A percentile compares a stretch with the other conserved stretches of the same genome.
phyloP scores from a whole-genome alignment of 2,329 filamentous ascomycete genomes.

The Epicoccum nigrum region DNA sequence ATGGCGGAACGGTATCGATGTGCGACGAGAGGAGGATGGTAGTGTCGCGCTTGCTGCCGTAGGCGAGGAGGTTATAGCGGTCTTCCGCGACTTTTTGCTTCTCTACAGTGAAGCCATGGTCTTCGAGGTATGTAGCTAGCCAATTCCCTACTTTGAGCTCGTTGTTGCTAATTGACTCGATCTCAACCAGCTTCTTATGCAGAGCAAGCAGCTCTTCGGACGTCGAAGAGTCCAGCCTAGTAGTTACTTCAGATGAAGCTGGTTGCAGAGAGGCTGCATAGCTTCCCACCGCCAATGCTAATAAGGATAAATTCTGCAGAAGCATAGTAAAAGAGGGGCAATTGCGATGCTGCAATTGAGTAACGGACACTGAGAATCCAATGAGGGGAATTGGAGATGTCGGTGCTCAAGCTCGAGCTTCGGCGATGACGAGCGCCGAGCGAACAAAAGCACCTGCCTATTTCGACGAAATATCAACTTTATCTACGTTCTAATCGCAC shows the following conservation, averaged over 20 bases:
- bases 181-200: constrained; percentile 76
- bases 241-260: constrained; percentile 11
- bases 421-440: constrained; percentile 18
- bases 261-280: constrained; percentile 12
- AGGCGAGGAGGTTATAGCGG: constrained; percentile 81
- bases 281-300: constrained; percentile 19
- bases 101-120: constrained; percentile 66
- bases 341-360: constrained; percentile 11
- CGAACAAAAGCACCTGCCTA: constrained; percentile 4
- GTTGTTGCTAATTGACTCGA: constrained; percentile 72
- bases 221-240: constrained; percentile 26
- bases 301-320: constrained; percentile 20
- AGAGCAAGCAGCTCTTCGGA: constrained; percentile 67
- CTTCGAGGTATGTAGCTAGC: constrained; percentile 69
- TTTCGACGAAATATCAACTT: not conserved
- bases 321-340: constrained; percentile 19
- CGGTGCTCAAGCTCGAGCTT: constrained; percentile 18
- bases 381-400: constrained; percentile 13
- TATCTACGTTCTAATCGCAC: no score
- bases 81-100: constrained; percentile 58
- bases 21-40: constrained; percentile 76
- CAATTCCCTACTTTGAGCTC: constrained; percentile 73
- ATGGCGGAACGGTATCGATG: constrained; percentile 75
- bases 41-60: constrained; percentile 58
- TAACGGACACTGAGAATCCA: not conserved